phyloP scores from a whole-genome alignment of 805 yeast species.

The Barnettozyma californica region DNA sequence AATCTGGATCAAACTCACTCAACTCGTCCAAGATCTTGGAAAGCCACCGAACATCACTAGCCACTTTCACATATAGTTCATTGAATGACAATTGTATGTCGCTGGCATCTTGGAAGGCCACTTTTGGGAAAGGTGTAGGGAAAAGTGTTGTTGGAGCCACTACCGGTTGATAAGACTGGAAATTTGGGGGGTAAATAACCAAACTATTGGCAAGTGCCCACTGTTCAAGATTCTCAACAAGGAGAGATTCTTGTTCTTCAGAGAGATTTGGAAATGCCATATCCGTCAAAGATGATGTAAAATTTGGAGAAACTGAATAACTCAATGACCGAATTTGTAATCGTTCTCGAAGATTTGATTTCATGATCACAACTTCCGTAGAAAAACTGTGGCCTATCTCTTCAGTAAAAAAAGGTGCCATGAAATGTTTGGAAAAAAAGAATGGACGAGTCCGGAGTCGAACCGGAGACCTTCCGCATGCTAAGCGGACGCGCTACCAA shows the following conservation, averaged over 20 bases:
- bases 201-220: constrained; percentile 80
- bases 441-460: constrained; percentile 73
- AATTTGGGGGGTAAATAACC: constrained; percentile 69
- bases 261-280: constrained; percentile 28
- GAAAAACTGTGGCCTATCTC: background rate
- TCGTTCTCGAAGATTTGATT: background rate
- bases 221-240: constrained; percentile 51
- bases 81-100: constrained; percentile 66
- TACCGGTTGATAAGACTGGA: constrained; percentile 36
- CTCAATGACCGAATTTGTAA: background rate
- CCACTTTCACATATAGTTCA: constrained; percentile 63
- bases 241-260: constrained; percentile 21
- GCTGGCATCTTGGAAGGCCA: constrained; percentile 61
- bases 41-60: constrained; percentile 62
- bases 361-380: too few relatives aligned
- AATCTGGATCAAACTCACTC: constrained; percentile 59
- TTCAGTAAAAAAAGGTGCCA: background rate
- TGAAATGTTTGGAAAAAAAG: constrained; percentile 16
- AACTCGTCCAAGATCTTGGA: constrained; percentile 46
- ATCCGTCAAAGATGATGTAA: background rate
- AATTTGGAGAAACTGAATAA: background rate
- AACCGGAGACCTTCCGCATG: constrained; percentile 77
- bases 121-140: constrained; percentile 83
- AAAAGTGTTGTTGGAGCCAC: constrained; percentile 85
- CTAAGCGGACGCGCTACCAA: constrained; percentile 80